Base-by-base conservation (phyloP, 1,139 yeast genomes). In the Meyerozyma carpophila region DNA sequence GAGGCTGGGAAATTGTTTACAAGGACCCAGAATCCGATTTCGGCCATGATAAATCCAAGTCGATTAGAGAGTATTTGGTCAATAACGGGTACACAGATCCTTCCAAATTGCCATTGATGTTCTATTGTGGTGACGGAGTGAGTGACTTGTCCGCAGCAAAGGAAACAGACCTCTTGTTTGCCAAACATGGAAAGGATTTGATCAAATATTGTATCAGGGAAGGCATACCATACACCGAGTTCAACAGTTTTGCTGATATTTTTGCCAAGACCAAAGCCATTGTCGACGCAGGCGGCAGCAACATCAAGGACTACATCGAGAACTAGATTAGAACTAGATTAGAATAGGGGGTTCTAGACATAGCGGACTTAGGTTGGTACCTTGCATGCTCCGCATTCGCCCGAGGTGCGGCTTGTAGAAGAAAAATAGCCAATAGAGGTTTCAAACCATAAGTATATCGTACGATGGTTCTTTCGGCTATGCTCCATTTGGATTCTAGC, bases 121-220 rank as follows among this genome's bases (percentile, higher is more conserved):
- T 91, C 62, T 93, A 93, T 71, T 87, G 95, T 59, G 98, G 98
- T 45, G 98, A 93, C 61, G 99, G 99, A 48, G 97, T 93, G 26
- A 84, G 95, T 44, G 99, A 93, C 63, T 73, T 93, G 53, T 81
- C 90, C 48, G 98, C 98, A 24, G 98, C 98, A 28, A 83, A 85
- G 59, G 97, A 93, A 63, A 90, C 98, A 41, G 91, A 94, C 63
- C 72, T 91, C 55, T 70, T 93, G 54, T 93, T 93, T 65, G 98
- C 98, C 44, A 93, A 90, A 68, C 81, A 81, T 51, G 98, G 97
- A 40, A 82, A 85, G 56, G 98, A 93, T 62, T 77, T 93, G 55
- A 85, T 93, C 53, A 84, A 81, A 42, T 91, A 81, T 67, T 93
- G 98, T 67, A 75, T 75, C 54, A 70, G 84, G 39, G 94, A 91